These are phyloP conservation scores for Sporothrix humicola DNA, from an alignment of 2,329 filamentous ascomycete genomes.

Conservation along the genomic window DNA sequence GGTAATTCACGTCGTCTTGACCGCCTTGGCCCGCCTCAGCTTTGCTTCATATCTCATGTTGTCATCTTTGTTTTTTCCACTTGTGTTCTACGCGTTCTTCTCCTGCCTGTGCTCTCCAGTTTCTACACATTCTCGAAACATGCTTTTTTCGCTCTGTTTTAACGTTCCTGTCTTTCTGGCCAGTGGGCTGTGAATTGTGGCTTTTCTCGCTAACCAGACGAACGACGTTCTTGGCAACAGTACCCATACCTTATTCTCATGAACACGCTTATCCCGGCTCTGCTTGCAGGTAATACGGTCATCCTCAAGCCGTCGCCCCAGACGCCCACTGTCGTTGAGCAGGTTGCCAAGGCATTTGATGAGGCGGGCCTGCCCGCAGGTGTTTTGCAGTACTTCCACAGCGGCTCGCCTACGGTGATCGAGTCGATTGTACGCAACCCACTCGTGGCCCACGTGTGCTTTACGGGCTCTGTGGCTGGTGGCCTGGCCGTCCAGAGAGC, in stretches of 20 bases:
- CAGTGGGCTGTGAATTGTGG: background rate
- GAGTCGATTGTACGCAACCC: slow-evolving; percentile 79
- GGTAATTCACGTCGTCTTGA: slow-evolving; percentile 5
- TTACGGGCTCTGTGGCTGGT: slow-evolving; percentile 89
- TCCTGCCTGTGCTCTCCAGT: background rate
- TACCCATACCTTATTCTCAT: slow-evolving; percentile 94
- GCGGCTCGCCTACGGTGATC: slow-evolving; percentile 76
- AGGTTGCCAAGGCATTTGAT: slow-evolving; percentile 74
- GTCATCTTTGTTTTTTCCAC: background rate
- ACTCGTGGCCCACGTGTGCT: slow-evolving; percentile 81
- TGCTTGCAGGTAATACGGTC: slow-evolving; percentile 87
- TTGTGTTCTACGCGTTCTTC: background rate
- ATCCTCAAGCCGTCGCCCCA: slow-evolving; percentile 95
- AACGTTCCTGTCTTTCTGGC: too few species aligned
- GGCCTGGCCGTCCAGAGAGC: slow-evolving; percentile 85
- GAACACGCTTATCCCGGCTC: slow-evolving; percentile 90
- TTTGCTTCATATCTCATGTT: background rate
- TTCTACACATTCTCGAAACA: background rate
- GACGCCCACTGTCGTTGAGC: slow-evolving; percentile 90
- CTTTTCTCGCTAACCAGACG: background rate
- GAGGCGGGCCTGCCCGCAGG: slow-evolving; percentile 81
- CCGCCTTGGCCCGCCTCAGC: background rate
- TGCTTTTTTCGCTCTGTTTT: background rate
- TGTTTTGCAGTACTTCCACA: slow-evolving; percentile 92
- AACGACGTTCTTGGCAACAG: slow-evolving; percentile 51